phyloP scores from a whole-genome alignment of 2,329 filamentous ascomycete genomes.

The Parastagonospora avenae region DNA sequence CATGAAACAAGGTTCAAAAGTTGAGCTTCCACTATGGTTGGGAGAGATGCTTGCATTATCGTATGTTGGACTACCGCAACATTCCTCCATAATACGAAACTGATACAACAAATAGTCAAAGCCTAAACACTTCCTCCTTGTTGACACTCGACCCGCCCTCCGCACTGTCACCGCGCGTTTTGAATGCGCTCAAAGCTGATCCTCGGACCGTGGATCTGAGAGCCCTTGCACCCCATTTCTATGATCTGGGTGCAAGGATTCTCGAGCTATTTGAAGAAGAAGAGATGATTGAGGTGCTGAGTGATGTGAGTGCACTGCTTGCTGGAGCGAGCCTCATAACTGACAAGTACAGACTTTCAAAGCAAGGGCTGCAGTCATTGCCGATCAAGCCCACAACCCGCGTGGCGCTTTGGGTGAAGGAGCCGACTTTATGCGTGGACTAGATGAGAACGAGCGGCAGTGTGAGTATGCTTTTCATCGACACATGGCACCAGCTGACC shows the following conservation, averaged over 20 bases:
- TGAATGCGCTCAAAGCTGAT: slow-evolving; percentile 90
- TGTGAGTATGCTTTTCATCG: slow-evolving; percentile 47
- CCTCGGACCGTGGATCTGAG: slow-evolving; percentile 83
- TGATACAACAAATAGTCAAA: slow-evolving; percentile 20
- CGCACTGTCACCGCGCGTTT: slow-evolving; percentile 76
- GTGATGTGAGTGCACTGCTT: slow-evolving; percentile 43
- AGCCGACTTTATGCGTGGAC: slow-evolving; percentile 81
- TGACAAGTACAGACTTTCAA: slow-evolving; percentile 70
- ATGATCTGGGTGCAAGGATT: slow-evolving; percentile 81
- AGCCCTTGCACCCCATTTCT: slow-evolving; percentile 84
- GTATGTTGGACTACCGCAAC: slow-evolving; percentile 35
- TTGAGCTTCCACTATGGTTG: slow-evolving; percentile 90
- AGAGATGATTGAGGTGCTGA: slow-evolving; percentile 68
- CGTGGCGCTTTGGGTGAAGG: slow-evolving; percentile 69
- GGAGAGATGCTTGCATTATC: slow-evolving; percentile 87
- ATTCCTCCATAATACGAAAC: slow-evolving; percentile 4
- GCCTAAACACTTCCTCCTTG: slow-evolving; percentile 43
- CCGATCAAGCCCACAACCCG: slow-evolving; percentile 86
- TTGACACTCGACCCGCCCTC: slow-evolving; percentile 80
- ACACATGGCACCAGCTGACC: slow-evolving; percentile 5
- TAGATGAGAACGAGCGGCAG: slow-evolving; percentile 88
- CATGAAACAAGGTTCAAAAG: slow-evolving; percentile 78
- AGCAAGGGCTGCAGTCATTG: slow-evolving; percentile 77
- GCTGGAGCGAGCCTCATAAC: background rate
- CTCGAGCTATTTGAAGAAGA: slow-evolving; percentile 92